These are phyloP conservation scores for Echinosophora koreensis DNA, from an alignment of 306 rosid genomes.

Conservation along the genomic window DNA sequence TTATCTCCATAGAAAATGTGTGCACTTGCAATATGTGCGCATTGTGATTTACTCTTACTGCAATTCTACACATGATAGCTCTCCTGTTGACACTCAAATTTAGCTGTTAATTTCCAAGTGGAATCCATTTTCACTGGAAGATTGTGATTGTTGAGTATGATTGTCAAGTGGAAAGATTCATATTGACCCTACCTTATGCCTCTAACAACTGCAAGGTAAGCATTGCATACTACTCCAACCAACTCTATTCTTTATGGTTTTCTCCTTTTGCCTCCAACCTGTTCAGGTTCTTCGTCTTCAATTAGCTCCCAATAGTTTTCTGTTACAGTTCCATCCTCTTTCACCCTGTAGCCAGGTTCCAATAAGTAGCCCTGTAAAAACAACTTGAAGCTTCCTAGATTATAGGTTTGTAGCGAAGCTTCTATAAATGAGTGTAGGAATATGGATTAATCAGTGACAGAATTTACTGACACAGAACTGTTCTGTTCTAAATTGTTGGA, in stretches of 20 bases:
- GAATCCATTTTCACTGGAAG: conserved; percentile 14
- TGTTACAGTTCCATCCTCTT: no score
- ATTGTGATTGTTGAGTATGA: conserved; percentile 31
- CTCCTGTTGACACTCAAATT: conserved; percentile 66
- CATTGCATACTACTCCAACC: conserved; percentile 97
- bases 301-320: no score
- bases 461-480: background rate
- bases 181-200: conserved; percentile 74
- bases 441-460: background rate
- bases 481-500: no score
- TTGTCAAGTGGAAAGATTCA: conserved; percentile 4
- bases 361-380: conserved; percentile 18
- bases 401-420: background rate
- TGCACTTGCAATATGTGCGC: background rate
- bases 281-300: no score
- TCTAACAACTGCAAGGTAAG: conserved; percentile 85
- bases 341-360: no score
- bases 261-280: no score
- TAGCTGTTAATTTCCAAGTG: conserved; percentile 44
- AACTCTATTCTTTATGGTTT: no score
- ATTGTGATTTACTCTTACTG: conserved; percentile 85
- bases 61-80: conserved; percentile 90
- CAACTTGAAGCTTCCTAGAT: conserved; percentile 3
- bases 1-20: no score
- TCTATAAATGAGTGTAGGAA: background rate